Percentiles rank a stretch among this genome's conserved stretches.
These are phyloP conservation scores for Keithomyces neogunnii DNA, from an alignment of 2,329 filamentous ascomycete species.

Conservation along the genomic window DNA sequence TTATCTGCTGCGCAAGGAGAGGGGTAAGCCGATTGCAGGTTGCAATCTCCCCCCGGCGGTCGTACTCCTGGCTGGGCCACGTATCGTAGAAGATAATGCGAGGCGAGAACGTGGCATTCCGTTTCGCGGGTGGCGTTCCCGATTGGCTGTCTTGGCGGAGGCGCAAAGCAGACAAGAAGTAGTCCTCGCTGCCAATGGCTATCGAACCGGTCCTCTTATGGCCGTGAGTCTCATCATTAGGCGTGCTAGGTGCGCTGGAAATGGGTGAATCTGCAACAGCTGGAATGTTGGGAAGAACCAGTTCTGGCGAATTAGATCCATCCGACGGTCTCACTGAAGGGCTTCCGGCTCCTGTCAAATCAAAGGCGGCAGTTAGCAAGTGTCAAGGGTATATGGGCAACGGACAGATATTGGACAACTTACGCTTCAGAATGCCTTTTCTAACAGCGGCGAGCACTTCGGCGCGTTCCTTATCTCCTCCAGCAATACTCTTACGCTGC, in stretches of 20 bases:
- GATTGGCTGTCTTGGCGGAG: slow-evolving; percentile 72
- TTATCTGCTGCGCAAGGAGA: slow-evolving; percentile 96
- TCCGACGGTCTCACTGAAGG: slow-evolving; percentile 59
- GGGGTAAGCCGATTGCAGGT: slow-evolving; percentile 97
- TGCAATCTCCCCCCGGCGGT: slow-evolving; percentile 89
- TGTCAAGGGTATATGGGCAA: not conserved
- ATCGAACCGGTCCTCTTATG: slow-evolving; percentile 63
- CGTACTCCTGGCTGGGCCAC: slow-evolving; percentile 92
- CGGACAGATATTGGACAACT: slow-evolving; percentile 11
- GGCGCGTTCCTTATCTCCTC: slow-evolving; percentile 80
- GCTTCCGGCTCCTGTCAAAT: slow-evolving; percentile 49
- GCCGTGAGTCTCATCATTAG: slow-evolving; percentile 63
- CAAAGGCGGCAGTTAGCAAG: slow-evolving; percentile 9
- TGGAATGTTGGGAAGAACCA: slow-evolving; percentile 53
- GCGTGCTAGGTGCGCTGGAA: slow-evolving; percentile 82
- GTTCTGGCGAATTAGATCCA: slow-evolving; percentile 32
- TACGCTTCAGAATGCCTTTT: slow-evolving; percentile 93
- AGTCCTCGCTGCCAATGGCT: slow-evolving; percentile 74
- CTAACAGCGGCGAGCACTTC: slow-evolving; percentile 88
- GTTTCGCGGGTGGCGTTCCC: slow-evolving; percentile 65
- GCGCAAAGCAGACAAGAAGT: slow-evolving; percentile 72
- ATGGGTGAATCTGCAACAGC: slow-evolving; percentile 67
- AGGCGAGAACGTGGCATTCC: slow-evolving; percentile 73
- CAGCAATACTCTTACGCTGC: slow-evolving; percentile 78
- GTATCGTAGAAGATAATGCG: slow-evolving; percentile 93